Evolutionary conservation across 441 rosid species (phyloP), one percentile per base, ranked within the genome.

Genomic region (Metrosideros polymorpha): DNA sequence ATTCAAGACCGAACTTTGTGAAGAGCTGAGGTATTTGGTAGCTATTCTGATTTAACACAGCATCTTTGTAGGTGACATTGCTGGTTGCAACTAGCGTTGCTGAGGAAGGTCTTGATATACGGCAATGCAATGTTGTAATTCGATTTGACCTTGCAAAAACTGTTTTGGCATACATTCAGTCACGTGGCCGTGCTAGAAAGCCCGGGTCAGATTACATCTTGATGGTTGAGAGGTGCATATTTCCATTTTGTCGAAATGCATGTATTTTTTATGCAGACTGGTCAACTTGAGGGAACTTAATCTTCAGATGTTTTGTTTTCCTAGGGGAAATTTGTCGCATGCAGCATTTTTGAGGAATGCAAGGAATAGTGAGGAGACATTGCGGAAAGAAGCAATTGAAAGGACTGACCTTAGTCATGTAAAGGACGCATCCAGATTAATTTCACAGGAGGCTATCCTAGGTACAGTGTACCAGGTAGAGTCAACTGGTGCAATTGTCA

Each of bases 141-240:
- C 98, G 99, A 86, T 98, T 98, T 91, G 99, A 98, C 90, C 99
- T 98, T 85, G 99, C 99, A 85, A 98, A 98, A 94, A 98, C 99
- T 86, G 99, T 98, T 84, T 91, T 98, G 85, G 99, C 99, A 29
- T 97, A 98, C 87, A 98, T 98, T 91, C 99, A 98, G 91, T 98
- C 99, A 2, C 95, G 99, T 88, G 99, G 99, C 85, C 97, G 99
- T 91, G 99, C 99, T 66, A 94, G 99, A 92, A 98, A 98, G 91
- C 99, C 99, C 90, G 99, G 99, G 82, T 98, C 99, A 87, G 97
- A 95, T 94, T 98, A 98, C 86, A 96, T 98, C 89, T 95, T 98
- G 93, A 98, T 98, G 99, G 95, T 94, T 89, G 99, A 98, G 93
- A 97, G 99, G 99, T 98, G 91, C 76, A 88, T 13, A n/a, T 71